A percentile compares a stretch with the other conserved stretches of the same genome.
Evolutionary conservation across 805 yeast species (phyloP).

Genomic region (Saturnispora diversa): DNA sequence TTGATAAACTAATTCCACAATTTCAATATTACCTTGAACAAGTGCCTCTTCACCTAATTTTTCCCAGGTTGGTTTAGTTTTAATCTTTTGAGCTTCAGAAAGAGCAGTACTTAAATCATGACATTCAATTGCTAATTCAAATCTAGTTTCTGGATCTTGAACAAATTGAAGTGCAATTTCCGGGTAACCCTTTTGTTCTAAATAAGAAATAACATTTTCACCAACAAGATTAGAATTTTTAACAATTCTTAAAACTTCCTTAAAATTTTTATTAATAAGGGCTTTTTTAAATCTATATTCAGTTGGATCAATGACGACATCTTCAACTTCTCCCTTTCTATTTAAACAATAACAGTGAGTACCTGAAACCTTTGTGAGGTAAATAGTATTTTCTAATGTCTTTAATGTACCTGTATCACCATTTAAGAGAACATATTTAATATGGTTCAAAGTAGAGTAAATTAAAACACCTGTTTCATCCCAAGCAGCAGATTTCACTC

Average conservation of each 20-base stretch:
- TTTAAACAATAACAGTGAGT: conserved; percentile 70
- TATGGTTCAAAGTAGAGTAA: conserved; percentile 91
- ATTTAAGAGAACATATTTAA: conserved; percentile 84
- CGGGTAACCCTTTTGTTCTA: conserved; percentile 92
- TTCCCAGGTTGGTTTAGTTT: conserved; percentile 66
- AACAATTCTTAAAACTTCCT: conserved; percentile 85
- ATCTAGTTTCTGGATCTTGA: conserved; percentile 91
- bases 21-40: conserved; percentile 76
- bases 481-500: conserved; percentile 97
- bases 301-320: conserved; percentile 80
- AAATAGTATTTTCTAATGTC: conserved; percentile 82
- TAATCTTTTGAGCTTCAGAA: conserved; percentile 74
- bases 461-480: conserved; percentile 87
- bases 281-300: conserved; percentile 96
- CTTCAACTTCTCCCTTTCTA: conserved; percentile 79
- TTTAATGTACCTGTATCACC: conserved; percentile 95
- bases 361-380: conserved; percentile 65
- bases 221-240: conserved; percentile 89
- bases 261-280: conserved; percentile 78
- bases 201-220: conserved; percentile 90
- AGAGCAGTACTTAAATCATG: conserved; percentile 84
- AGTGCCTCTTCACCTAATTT: conserved; percentile 79
- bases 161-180: conserved; percentile 97
- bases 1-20: conserved; percentile 84
- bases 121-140: conserved; percentile 91